A percentile compares a stretch with the other conserved stretches of the same genome.
These are phyloP conservation scores for Aspergillus novoparasiticus DNA, from an alignment of 2,329 filamentous ascomycete genomes.

Conservation along the genomic window DNA sequence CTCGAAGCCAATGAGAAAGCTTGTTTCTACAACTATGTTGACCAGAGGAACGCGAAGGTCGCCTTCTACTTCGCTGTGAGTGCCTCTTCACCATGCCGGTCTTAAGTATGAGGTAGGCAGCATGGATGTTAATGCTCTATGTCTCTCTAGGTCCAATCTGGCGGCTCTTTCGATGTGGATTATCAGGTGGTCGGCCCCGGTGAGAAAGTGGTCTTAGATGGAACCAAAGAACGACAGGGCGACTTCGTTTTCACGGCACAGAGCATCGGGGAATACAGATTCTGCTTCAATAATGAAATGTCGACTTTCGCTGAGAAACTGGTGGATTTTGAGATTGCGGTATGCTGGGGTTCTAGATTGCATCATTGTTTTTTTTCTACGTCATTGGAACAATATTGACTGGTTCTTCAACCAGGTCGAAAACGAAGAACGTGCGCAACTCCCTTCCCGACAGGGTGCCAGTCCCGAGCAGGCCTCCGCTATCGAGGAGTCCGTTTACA, in stretches of 20 bases:
- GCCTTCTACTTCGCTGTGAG: constrained; percentile 98
- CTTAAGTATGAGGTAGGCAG: not conserved
- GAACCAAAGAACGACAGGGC: constrained; percentile 88
- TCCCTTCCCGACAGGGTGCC: constrained; percentile 86
- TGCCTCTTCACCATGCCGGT: constrained; percentile 20
- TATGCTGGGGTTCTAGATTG: constrained; percentile 49
- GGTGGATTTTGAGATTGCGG: constrained; percentile 96
- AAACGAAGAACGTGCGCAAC: constrained; percentile 78
- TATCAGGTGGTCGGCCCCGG: constrained; percentile 83
- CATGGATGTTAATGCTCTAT: not conserved
- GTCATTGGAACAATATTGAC: not conserved
- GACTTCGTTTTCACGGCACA: constrained; percentile 98
- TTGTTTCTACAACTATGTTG: constrained; percentile 86
- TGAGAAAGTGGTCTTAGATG: constrained; percentile 79
- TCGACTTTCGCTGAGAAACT: constrained; percentile 96
- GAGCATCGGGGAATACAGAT: constrained; percentile 83
- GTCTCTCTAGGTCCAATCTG: constrained; percentile 82
- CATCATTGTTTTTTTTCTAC: constrained; percentile 3
- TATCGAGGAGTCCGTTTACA: constrained; percentile 93
- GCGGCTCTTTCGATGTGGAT: constrained; percentile 96
- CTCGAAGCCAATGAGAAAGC: constrained; percentile 88
- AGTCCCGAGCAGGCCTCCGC: constrained; percentile 84
- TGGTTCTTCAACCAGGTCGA: constrained; percentile 66
- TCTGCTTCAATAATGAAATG: constrained; percentile 99
- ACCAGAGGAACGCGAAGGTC: constrained; percentile 80